Conservation (phyloP, 495 filamentous ascomycete genomes). For the Neurospora tetraspora region DNA sequence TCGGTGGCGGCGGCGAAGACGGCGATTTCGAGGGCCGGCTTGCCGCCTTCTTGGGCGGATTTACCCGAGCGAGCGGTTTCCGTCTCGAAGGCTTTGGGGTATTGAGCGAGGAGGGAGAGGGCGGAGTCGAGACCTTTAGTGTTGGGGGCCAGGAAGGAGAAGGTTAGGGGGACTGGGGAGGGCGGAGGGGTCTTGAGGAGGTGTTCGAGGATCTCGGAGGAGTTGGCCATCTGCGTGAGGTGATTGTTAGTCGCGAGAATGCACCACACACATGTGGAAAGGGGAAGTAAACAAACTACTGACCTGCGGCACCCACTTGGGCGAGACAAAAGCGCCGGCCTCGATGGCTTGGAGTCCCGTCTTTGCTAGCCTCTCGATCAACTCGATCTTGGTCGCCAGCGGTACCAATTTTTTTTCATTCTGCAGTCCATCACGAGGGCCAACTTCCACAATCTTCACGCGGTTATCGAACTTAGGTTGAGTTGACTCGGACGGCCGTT, state of each 20-base stretch:
- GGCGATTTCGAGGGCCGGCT: constrained; percentile 62
- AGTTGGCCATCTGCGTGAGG: constrained; percentile 73
- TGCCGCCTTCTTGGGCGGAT: constrained; percentile 19
- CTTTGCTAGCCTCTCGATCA: constrained; percentile 70
- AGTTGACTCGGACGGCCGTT: too few species aligned
- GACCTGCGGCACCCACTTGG: constrained; percentile 98
- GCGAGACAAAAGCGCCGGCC: constrained; percentile 88
- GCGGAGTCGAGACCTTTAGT: constrained; percentile 60
- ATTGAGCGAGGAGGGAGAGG: constrained; percentile 28
- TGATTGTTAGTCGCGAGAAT: background rate
- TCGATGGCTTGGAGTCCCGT: constrained; percentile 85
- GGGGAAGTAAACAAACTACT: constrained; percentile 6
- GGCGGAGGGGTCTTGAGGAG: constrained; percentile 59
- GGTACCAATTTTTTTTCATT: constrained; percentile 84
- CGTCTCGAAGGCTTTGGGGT: constrained; percentile 30
- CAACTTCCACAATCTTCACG: constrained; percentile 78
- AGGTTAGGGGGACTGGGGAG: constrained; percentile 60
- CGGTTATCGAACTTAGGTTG: constrained; percentile 33
- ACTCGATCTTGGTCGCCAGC: constrained; percentile 72
- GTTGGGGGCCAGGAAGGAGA: constrained; percentile 92
- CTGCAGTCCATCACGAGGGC: constrained; percentile 88
- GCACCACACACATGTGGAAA: background rate
- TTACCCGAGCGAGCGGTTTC: constrained; percentile 11
- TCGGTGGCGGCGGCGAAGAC: constrained; percentile 92
- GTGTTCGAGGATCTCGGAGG: constrained; percentile 67